These are phyloP conservation scores for Phalaenopsis equestris DNA, from an alignment of 106 monocot genomes.

Conservation along the genomic window DNA sequence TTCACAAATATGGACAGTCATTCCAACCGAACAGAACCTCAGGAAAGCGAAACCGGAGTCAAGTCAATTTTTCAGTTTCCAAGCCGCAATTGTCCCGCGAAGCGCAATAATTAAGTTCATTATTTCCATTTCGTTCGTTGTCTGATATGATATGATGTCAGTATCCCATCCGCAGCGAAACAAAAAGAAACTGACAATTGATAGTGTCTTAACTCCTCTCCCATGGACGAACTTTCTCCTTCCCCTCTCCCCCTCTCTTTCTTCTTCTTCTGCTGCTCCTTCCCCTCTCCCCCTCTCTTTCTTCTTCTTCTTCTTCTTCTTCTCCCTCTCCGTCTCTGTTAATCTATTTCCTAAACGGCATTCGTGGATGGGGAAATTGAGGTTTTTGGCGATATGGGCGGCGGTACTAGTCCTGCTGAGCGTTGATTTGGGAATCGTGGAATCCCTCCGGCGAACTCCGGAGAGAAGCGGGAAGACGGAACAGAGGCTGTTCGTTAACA, in stretches of 20 bases:
- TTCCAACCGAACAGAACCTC: no score
- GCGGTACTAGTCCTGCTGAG: neutral
- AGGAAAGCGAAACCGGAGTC: neutral
- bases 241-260: neutral
- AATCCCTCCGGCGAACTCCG: neutral
- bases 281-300: neutral
- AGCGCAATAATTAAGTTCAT: neutral
- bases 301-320: neutral
- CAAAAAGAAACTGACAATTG: no score
- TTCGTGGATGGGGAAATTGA: neutral
- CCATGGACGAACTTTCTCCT: no score
- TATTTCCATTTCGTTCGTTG: neutral
- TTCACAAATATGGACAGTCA: no score
- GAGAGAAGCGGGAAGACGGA: neutral
- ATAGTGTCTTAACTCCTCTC: no score
- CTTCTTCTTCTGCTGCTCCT: neutral
- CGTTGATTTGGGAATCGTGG: neutral
- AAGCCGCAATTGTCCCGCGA: neutral
- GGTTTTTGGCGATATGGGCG: neutral
- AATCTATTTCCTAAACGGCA: neutral
- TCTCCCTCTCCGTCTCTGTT: neutral
- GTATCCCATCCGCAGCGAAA: no score
- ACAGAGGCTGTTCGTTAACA: conserved; percentile 29
- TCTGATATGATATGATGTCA: no score
- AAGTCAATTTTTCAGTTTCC: neutral